phyloP scores from a whole-genome alignment of 2,329 filamentous ascomycete species.

The Torrubiella hemipterigena region DNA sequence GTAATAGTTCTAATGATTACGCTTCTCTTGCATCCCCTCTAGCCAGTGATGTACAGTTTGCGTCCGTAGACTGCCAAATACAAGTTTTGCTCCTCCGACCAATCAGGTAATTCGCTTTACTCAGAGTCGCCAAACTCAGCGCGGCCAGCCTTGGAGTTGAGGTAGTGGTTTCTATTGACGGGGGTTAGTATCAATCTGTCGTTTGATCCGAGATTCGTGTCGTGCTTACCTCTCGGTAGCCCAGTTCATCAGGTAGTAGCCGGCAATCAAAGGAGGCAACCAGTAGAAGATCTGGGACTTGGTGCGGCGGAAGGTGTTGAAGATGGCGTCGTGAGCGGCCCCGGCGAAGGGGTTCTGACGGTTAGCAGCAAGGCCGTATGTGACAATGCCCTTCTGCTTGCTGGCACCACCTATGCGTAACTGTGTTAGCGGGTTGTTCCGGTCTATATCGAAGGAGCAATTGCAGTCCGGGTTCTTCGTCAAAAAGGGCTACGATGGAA shows the following conservation, averaged over 20 bases:
- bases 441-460: too few relatives aligned
- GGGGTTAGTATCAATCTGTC: constrained; percentile 8
- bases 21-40: too few relatives aligned
- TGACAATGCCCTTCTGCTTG: constrained; percentile 52
- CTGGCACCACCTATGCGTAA: constrained; percentile 36
- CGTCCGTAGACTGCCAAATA: constrained; percentile 18
- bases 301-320: constrained; percentile 89
- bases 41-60: constrained; percentile 30
- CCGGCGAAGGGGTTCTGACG: constrained; percentile 80
- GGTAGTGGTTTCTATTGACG: constrained; percentile 58
- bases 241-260: constrained; percentile 82
- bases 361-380: constrained; percentile 74
- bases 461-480: too few relatives aligned
- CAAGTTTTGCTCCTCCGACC: constrained; percentile 8
- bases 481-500: too few relatives aligned
- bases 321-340: constrained; percentile 67
- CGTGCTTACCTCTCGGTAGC: constrained; percentile 69
- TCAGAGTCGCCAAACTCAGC: constrained; percentile 31
- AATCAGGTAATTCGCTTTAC: constrained; percentile 27
- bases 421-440: too few relatives aligned
- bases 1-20: constrained; percentile 24
- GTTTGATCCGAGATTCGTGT: not conserved
- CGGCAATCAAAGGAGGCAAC: constrained; percentile 63
- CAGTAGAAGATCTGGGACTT: constrained; percentile 82
- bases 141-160: constrained; percentile 68